A percentile compares a stretch with the other conserved stretches of the same genome.
Conservation (phyloP, 2,329 filamentous ascomycete genomes). For the Pseudogymnoascus sp. region DNA sequence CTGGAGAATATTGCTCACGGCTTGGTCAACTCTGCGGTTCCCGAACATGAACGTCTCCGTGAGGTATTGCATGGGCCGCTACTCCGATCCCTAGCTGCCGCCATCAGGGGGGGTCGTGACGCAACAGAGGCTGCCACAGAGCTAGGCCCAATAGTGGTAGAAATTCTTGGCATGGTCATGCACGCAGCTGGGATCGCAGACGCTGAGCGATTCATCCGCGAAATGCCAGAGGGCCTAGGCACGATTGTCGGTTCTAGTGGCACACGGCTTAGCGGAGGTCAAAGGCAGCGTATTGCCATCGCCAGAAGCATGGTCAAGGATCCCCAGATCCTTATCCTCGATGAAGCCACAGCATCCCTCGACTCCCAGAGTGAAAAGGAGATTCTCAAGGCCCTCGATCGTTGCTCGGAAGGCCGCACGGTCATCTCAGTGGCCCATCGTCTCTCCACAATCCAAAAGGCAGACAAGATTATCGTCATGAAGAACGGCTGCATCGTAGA, state of each 20-base stretch:
- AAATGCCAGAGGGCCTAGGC: constrained; percentile 57
- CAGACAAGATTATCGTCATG: constrained; percentile 90
- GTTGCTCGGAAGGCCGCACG: constrained; percentile 71
- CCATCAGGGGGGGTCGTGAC: background rate
- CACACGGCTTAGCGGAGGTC: constrained; percentile 66
- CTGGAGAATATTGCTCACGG: constrained; percentile 40
- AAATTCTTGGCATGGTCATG: background rate
- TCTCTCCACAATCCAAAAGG: constrained; percentile 87
- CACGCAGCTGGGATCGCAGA: constrained; percentile 1
- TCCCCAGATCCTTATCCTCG: constrained; percentile 86
- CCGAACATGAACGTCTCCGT: constrained; percentile 27
- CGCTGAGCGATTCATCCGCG: constrained; percentile 57
- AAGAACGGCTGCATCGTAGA: constrained; percentile 82
- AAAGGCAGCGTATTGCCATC: constrained; percentile 69
- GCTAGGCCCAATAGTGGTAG: background rate
- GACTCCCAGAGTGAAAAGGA: constrained; percentile 92
- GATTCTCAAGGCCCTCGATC: constrained; percentile 55
- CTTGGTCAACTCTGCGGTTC: constrained; percentile 31
- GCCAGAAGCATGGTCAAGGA: constrained; percentile 51
- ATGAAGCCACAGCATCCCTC: constrained; percentile 90
- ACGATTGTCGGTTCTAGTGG: constrained; percentile 66
- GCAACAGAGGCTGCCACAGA: background rate
- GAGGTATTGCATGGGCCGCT: background rate
- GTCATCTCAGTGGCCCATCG: constrained; percentile 91
- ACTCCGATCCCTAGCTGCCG: constrained; percentile 4